These are phyloP conservation scores for Rhynchospora breviuscula DNA, from an alignment of 176 grass and related monocot species.

Conservation along the genomic window DNA sequence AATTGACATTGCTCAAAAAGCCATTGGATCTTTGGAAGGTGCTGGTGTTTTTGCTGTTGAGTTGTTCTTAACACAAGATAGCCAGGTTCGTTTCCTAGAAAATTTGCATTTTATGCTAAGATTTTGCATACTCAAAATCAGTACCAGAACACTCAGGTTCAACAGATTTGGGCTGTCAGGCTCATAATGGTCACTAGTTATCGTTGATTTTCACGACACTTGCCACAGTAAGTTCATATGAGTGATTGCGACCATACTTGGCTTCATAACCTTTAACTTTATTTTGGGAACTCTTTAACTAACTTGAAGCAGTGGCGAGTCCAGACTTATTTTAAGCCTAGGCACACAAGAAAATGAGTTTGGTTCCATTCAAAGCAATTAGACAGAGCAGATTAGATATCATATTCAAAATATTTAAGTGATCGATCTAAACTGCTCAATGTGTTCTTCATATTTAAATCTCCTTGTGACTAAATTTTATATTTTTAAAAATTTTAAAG, in stretches of 20 bases:
- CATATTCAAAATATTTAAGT: too few species aligned
- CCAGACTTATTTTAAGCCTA: too few species aligned
- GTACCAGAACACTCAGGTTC: background rate
- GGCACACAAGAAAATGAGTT: too few species aligned
- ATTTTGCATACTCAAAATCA: background rate
- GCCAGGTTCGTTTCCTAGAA: constrained; percentile 48
- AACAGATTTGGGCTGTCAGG: background rate
- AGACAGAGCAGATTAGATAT: too few species aligned
- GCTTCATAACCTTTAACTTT: background rate
- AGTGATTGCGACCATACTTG: background rate
- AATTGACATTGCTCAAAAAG: constrained; percentile 60
- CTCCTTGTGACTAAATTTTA: too few species aligned
- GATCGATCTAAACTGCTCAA: too few species aligned
- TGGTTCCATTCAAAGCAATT: too few species aligned
- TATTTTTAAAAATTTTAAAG: too few species aligned
- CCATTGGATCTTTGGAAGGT: constrained; percentile 68
- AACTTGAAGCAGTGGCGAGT: background rate
- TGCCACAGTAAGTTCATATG: background rate
- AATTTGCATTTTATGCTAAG: background rate
- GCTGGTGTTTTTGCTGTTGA: constrained; percentile 91
- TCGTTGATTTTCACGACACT: background rate
- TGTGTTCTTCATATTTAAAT: too few species aligned
- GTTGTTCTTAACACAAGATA: constrained; percentile 85
- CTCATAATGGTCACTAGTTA: background rate
- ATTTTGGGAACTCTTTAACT: background rate